Evolutionary conservation across 176 grass and related monocot genomes (phyloP).

Genomic region (Guadua angustifolia): DNA sequence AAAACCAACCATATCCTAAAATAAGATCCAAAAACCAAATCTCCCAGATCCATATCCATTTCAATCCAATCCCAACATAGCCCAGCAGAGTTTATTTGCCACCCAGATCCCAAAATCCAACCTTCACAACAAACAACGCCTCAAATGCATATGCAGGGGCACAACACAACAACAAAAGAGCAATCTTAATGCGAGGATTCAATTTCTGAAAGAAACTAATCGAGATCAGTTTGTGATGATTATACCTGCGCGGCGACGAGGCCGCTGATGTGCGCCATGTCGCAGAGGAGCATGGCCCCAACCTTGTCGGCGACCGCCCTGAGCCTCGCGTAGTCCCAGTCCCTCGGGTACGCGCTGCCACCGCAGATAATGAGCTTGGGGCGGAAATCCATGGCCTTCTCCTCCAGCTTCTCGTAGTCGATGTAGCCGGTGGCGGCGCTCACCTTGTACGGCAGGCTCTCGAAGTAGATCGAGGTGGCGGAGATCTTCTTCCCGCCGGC

Average conservation of each 20-base stretch:
- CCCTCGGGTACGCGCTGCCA: conserved; percentile 93
- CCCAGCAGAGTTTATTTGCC: neutral
- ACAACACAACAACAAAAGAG: neutral
- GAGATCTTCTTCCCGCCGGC: conserved; percentile 95
- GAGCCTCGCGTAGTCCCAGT: conserved; percentile 93
- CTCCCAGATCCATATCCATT: conserved; percentile 25
- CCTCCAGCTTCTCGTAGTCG: conserved; percentile 97
- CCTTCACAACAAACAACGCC: conserved; percentile 17
- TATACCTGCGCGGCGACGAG: conserved; percentile 87
- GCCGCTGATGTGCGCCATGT: conserved; percentile 99
- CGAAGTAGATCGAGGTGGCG: conserved; percentile 94
- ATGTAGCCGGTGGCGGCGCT: conserved; percentile 66
- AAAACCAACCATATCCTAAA: neutral
- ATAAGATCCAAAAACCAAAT: conserved; percentile 18
- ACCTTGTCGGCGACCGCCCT: conserved; percentile 90
- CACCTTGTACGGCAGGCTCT: conserved; percentile 94
- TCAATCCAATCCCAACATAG: neutral
- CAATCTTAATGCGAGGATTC: neutral
- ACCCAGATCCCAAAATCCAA: conserved; percentile 22
- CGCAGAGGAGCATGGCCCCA: conserved; percentile 85
- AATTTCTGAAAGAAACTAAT: conserved; percentile 19
- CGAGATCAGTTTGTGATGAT: neutral
- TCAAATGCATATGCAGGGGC: neutral
- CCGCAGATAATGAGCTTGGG: conserved; percentile 99
- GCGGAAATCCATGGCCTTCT: conserved; percentile 97